A percentile compares a stretch with the other conserved stretches of the same genome.
phyloP scores from a whole-genome alignment of 2,329 filamentous ascomycete genomes.

The Calcarisporium arbuscula region DNA sequence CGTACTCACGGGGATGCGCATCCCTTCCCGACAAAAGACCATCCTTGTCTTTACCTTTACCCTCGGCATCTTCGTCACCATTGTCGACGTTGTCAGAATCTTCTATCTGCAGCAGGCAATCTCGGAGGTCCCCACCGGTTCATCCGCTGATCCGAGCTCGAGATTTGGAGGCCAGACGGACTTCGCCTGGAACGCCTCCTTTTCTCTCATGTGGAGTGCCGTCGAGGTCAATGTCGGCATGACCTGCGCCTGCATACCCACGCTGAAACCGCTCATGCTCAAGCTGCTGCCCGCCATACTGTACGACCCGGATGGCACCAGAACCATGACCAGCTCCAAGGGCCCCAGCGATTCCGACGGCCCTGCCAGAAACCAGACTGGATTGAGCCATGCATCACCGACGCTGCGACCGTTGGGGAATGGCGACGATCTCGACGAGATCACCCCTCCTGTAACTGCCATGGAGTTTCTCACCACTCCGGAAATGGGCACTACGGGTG shows the following conservation, averaged over 20 bases:
- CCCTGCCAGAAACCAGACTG: no score
- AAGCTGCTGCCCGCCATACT: conserved; percentile 52
- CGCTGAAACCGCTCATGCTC: conserved; percentile 77
- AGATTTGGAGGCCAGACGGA: conserved; percentile 47
- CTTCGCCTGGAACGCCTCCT: conserved; percentile 68
- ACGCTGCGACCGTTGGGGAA: not conserved
- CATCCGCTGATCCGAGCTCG: conserved; percentile 30
- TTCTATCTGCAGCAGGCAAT: conserved; percentile 79
- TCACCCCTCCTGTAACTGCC: conserved; percentile 21
- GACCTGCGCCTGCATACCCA: conserved; percentile 87
- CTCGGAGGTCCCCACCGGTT: conserved; percentile 29
- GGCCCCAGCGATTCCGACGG: conserved; percentile 22
- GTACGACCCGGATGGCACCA: conserved; percentile 42
- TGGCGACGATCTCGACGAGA: not conserved
- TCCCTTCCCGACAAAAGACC: conserved; percentile 80
- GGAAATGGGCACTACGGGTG: conserved; percentile 15
- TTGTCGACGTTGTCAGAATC: conserved; percentile 84
- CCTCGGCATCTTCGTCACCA: conserved; percentile 78
- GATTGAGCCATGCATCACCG: conserved; percentile 18
- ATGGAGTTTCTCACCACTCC: conserved; percentile 44
- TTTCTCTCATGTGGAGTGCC: conserved; percentile 89
- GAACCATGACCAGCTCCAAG: conserved; percentile 17
- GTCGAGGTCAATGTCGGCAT: conserved; percentile 90
- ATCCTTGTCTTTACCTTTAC: conserved; percentile 83
- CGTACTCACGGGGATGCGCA: conserved; percentile 76